Evolutionary conservation across 768 basidiomycete species (phyloP).

Genomic region (Scleroderma citrinum): DNA sequence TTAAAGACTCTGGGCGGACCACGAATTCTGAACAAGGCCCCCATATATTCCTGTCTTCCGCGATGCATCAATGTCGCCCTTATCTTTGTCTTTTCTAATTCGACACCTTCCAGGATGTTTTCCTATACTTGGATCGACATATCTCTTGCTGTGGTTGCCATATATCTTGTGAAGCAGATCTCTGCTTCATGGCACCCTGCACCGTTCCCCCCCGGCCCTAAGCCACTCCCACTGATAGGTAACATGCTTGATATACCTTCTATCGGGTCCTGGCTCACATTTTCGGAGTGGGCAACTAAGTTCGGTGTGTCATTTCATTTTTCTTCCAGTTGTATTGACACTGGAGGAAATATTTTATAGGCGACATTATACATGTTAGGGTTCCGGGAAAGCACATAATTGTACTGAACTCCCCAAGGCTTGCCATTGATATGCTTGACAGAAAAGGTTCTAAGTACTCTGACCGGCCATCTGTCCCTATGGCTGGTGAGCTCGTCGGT

Average conservation of each 20-base stretch:
- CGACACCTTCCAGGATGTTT: too few species aligned
- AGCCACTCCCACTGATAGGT: slow-evolving; percentile 39
- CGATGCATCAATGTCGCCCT: too few species aligned
- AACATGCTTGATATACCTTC: slow-evolving; percentile 49
- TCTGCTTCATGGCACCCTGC: neutral
- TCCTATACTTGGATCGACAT: neutral
- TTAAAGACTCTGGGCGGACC: too few species aligned
- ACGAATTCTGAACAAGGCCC: too few species aligned
- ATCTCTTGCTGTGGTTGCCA: slow-evolving; percentile 14
- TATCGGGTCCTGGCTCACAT: slow-evolving; percentile 45
- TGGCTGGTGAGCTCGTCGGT: slow-evolving; percentile 19
- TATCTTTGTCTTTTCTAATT: too few species aligned
- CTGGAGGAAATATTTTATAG: slow-evolving; percentile 13
- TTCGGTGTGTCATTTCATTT: slow-evolving; percentile 34
- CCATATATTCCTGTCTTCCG: too few species aligned
- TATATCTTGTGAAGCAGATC: slow-evolving; percentile 5
- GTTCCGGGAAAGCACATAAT: slow-evolving; percentile 43
- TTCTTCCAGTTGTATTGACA: neutral
- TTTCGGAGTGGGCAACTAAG: slow-evolving; percentile 45
- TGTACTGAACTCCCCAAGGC: slow-evolving; percentile 43
- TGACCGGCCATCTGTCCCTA: slow-evolving; percentile 11
- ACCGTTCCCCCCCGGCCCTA: slow-evolving; percentile 17
- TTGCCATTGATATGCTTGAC: slow-evolving; percentile 44
- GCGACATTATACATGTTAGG: slow-evolving; percentile 12
- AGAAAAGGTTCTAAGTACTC: slow-evolving; percentile 52